Evolutionary conservation across 108 stramenopile species (phyloP).

Genomic region (Hondaea fermentalgiana): DNA sequence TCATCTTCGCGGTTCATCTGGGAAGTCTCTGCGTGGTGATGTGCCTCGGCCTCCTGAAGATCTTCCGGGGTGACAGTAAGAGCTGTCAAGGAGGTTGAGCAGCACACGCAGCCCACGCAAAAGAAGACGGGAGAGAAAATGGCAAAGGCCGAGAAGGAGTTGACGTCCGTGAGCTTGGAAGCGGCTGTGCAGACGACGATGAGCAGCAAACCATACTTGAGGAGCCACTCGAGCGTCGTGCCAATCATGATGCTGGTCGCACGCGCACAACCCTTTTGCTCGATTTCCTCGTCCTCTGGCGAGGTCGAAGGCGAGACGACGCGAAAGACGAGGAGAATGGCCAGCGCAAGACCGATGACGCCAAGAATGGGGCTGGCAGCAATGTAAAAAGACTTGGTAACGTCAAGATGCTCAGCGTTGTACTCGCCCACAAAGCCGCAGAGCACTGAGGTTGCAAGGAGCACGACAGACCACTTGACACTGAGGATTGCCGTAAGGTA

Average conservation of each 20-base stretch:
- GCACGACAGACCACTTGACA: background rate
- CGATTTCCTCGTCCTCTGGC: background rate
- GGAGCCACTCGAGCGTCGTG: background rate
- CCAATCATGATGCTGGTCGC: background rate
- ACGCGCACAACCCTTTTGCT: background rate
- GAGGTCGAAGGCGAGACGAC: background rate
- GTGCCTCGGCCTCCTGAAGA: background rate
- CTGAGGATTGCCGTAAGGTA: background rate
- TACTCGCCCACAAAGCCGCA: background rate
- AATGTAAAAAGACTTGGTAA: background rate
- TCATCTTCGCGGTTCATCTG: background rate
- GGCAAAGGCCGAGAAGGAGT: background rate
- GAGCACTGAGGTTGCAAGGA: background rate
- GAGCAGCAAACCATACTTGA: background rate
- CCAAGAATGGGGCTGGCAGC: background rate
- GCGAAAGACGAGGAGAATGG: background rate
- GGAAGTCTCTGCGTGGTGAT: background rate
- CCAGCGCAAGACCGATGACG: background rate
- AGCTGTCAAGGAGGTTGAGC: background rate
- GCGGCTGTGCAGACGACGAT: background rate
- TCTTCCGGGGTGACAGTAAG: background rate
- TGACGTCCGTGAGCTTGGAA: background rate
- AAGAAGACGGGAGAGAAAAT: slow-evolving; percentile 7
- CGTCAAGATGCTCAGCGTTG: background rate
- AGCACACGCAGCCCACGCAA: background rate